These are phyloP conservation scores for Ceriops zippeliana DNA, from an alignment of 345 rosid genomes.

Conservation along the genomic window DNA sequence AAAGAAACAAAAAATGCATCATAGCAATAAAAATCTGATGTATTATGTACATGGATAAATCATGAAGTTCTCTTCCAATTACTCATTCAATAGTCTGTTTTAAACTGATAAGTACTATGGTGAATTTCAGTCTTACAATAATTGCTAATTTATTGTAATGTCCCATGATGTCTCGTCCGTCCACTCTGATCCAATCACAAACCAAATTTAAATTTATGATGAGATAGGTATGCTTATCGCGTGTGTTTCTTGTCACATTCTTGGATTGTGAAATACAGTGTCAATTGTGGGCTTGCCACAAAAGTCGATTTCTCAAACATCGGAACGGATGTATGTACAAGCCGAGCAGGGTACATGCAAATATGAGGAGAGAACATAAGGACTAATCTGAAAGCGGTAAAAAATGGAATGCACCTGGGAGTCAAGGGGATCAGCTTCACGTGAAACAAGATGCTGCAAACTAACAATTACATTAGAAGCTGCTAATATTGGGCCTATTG, in stretches of 20 bases:
- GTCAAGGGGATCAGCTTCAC: conserved; percentile 88
- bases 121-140: neutral
- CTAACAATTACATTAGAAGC: conserved; percentile 74
- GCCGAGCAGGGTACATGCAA: neutral
- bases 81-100: neutral
- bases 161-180: no score
- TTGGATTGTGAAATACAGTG: no score
- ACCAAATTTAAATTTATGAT: no score
- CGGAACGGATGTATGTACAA: no score
- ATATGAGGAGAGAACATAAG: neutral
- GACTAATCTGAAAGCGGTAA: neutral
- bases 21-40: neutral
- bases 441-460: conserved; percentile 81
- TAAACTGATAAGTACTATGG: neutral
- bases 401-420: conserved; percentile 51
- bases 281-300: no score
- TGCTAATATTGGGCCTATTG: conserved; percentile 76
- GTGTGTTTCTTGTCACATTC: no score
- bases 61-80: neutral
- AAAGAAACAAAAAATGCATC: neutral
- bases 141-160: no score
- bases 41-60: neutral
- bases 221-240: no score
- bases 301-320: no score
- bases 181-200: no score